Base-by-base conservation (phyloP, 2,329 filamentous ascomycete genomes). In the Coniochaeta sp. region DNA sequence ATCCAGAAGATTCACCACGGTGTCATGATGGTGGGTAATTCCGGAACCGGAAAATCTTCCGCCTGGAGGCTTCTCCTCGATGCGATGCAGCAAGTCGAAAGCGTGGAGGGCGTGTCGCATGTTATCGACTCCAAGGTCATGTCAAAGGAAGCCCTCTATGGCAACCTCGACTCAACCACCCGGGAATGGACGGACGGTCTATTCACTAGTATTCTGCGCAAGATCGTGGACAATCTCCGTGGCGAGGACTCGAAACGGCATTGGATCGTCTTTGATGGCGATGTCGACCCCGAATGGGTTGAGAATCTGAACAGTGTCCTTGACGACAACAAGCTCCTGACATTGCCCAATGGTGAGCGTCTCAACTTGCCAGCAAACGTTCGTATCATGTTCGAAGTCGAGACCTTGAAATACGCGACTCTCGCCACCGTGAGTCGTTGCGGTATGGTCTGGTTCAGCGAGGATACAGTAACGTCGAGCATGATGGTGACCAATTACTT, bases 371-470 rank as follows among this genome's bases (percentile, higher is more conserved):
- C 95, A 4, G 71, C 89, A 2, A 99, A 99, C 70, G 95, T 99
- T 28, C 91, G 96, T 66, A 96, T 99, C 75, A 97, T 99, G 93
- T 99, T 99, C 70, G 95, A 99, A 78, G 95, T 99, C 38, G 96
- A 99, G 77, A 98, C 89, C 3, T 81, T 99, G 62, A 96, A 96
- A 72, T 99, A 99, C 72, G 95, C 95, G 40, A 99, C 95, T 0
- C 84, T 99, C 52, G 95, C 95, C 60, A 99, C 95, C n/a, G 95
- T 99, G 70, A 96, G 90, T 87, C 92, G 95, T 77, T 99, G 95
- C 73, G 95, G 95, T 82, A 99, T 99, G 95, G 96, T 99, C 16
- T 99, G 95, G 95, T 99, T 98, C 77, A 99, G 92, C 71, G 93
- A 97, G 69, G 96, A 99, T 70, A 98, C 93, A 30, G 93, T 99